These are phyloP conservation scores for Kalaharituber pfeilii DNA, from an alignment of 2,329 filamentous ascomycete genomes.

Conservation along the genomic window DNA sequence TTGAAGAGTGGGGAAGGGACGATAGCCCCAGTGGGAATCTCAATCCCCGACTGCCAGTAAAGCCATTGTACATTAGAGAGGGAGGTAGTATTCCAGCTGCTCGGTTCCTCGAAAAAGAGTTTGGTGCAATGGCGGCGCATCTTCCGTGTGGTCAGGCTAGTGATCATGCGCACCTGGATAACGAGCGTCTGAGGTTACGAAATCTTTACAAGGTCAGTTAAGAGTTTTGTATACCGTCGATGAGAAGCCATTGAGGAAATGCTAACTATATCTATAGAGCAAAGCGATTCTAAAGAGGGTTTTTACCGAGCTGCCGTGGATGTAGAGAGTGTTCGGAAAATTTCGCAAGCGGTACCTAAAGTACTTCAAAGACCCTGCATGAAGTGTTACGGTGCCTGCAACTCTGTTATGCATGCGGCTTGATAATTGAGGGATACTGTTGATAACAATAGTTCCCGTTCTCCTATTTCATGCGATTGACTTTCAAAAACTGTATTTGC, in stretches of 20 bases:
- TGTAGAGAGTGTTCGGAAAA: conserved; percentile 12
- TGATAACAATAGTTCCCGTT: too few species aligned
- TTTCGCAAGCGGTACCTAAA: background rate
- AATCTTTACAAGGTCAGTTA: conserved; percentile 54
- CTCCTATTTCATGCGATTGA: too few species aligned
- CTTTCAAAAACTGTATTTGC: too few species aligned
- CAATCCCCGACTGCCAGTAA: conserved; percentile 23
- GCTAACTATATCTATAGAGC: conserved; percentile 31
- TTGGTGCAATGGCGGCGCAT: conserved; percentile 76
- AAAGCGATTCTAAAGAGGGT: conserved; percentile 80
- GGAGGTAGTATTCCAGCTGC: conserved; percentile 92
- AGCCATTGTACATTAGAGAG: conserved; percentile 84
- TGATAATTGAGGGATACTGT: too few species aligned
- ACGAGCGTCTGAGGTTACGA: conserved; percentile 72
- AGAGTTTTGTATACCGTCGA: conserved; percentile 5
- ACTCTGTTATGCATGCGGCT: too few species aligned
- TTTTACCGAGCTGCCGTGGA: conserved; percentile 46
- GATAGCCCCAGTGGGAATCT: conserved; percentile 1
- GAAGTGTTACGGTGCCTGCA: background rate
- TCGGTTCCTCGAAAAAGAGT: conserved; percentile 85
- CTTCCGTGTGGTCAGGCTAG: conserved; percentile 88
- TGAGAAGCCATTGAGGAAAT: background rate
- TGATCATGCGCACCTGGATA: conserved; percentile 84
- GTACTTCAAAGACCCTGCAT: background rate
- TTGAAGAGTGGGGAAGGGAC: conserved; percentile 54